phyloP scores from a whole-genome alignment of 768 basidiomycete species.

The Lyophyllum shimeji region DNA sequence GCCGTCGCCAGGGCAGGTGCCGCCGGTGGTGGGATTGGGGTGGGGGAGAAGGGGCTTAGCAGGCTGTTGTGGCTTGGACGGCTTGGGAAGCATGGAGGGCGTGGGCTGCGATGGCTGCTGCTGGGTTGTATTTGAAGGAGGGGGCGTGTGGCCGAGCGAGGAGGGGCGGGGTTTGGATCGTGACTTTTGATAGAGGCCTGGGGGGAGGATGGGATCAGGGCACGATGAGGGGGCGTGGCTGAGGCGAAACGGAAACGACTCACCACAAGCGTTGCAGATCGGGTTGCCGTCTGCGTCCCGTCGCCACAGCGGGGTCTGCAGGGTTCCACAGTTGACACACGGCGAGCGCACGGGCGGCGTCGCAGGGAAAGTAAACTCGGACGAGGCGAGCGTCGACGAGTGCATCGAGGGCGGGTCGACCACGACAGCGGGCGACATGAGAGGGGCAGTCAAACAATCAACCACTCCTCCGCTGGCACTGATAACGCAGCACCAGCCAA shows the following conservation, averaged over 20 bases:
- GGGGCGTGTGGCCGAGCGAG: conserved; percentile 46
- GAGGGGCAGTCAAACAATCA: conserved; percentile 11
- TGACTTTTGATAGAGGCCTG: conserved; percentile 85
- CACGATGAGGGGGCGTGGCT: not conserved
- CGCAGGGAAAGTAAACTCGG: conserved; percentile 19
- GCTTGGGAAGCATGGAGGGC: conserved; percentile 8
- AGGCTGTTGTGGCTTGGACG: not conserved
- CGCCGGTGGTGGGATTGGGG: conserved; percentile 26
- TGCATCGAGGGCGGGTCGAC: conserved; percentile 21
- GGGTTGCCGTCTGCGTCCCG: conserved; percentile 79
- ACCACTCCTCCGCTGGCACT: conserved; percentile 21
- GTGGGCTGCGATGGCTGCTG: conserved; percentile 7
- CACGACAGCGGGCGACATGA: conserved; percentile 19
- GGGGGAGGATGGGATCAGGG: conserved; percentile 13
- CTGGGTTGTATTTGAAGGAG: conserved; percentile 27
- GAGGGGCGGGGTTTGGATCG: conserved; percentile 74
- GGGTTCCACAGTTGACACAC: conserved; percentile 77
- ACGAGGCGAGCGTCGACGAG: conserved; percentile 1
- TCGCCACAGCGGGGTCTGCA: conserved; percentile 81
- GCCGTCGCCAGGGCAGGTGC: conserved; percentile 98
- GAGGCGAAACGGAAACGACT: conserved; percentile 36
- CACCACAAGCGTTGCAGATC: conserved; percentile 90
- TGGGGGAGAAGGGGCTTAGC: conserved; percentile 3
- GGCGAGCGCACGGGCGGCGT: conserved; percentile 33
- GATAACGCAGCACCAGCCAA: conserved; percentile 33